Conservation (phyloP, 331 rosid species). For the Quercus lobata region DNA sequence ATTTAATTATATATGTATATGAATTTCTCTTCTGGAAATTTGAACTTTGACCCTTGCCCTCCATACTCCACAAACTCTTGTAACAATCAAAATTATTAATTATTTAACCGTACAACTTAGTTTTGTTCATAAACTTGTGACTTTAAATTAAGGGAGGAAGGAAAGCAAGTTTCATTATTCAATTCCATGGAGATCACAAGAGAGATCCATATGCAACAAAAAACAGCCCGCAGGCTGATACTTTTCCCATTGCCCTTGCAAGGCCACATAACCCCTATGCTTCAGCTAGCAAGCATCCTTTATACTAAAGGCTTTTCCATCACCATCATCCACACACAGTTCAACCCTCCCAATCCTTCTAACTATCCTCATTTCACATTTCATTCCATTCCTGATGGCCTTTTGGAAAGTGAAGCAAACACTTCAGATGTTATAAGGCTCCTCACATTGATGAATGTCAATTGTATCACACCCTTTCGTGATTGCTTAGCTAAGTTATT, state of each 20-base stretch:
- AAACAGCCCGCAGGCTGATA: neutral
- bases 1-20: too few species aligned
- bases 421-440: constrained; percentile 9
- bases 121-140: neutral
- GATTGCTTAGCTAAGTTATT: constrained; percentile 12
- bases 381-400: constrained; percentile 30
- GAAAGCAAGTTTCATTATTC: neutral
- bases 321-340: constrained; percentile 30
- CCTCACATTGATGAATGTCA: constrained; percentile 7
- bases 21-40: rapidly evolving
- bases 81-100: too few species aligned
- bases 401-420: constrained; percentile 11
- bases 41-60: rapidly evolving
- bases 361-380: constrained; percentile 29
- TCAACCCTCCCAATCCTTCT: constrained; percentile 33
- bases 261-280: constrained; percentile 48
- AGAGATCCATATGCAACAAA: neutral
- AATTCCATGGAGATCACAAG: neutral
- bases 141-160: neutral
- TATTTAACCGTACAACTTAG: neutral
- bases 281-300: constrained; percentile 38
- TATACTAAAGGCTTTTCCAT: constrained; percentile 35
- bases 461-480: constrained; percentile 22
- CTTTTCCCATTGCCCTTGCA: constrained; percentile 29
- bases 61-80: too few species aligned